phyloP scores from a whole-genome alignment of 768 basidiomycete species.

The Amylocystis lapponica region DNA sequence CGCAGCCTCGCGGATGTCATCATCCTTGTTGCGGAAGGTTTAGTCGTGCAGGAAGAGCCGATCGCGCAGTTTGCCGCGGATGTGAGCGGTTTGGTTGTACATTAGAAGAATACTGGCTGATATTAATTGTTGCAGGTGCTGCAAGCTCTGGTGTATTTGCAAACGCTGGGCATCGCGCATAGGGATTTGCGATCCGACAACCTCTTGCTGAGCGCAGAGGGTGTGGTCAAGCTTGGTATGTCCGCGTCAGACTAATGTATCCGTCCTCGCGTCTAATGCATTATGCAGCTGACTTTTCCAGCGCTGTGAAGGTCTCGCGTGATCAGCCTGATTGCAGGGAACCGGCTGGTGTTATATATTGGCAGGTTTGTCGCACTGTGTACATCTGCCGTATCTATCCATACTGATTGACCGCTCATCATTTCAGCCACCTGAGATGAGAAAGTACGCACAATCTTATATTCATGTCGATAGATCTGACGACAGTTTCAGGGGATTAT shows the following conservation, averaged over 20 bases:
- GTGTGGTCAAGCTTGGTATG: slow-evolving; percentile 71
- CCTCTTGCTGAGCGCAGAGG: slow-evolving; percentile 60
- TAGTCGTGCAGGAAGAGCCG: slow-evolving; percentile 60
- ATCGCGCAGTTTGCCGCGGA: slow-evolving; percentile 74
- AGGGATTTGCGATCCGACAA: slow-evolving; percentile 85
- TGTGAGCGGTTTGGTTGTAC: slow-evolving; percentile 36
- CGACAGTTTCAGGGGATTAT: slow-evolving; percentile 47
- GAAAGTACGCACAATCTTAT: slow-evolving; percentile 42
- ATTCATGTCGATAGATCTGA: too few species aligned
- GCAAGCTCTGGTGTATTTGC: slow-evolving; percentile 59
- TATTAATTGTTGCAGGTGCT: slow-evolving; percentile 42
- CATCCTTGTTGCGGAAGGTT: slow-evolving; percentile 51
- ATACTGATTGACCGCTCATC: not conserved
- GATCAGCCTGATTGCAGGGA: slow-evolving; percentile 49
- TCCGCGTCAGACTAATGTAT: slow-evolving; percentile 15
- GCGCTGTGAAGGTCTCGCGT: slow-evolving; percentile 55
- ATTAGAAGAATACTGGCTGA: slow-evolving; percentile 4
- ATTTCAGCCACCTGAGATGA: slow-evolving; percentile 63
- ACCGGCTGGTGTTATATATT: slow-evolving; percentile 67
- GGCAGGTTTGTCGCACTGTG: slow-evolving; percentile 55
- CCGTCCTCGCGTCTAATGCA: too few species aligned
- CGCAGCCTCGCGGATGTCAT: slow-evolving; percentile 81
- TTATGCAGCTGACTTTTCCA: slow-evolving; percentile 75
- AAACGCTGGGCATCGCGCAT: slow-evolving; percentile 65
- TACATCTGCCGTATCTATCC: not conserved